These are phyloP conservation scores for Populus ilicifolia DNA, from an alignment of 345 rosid genomes.

Conservation along the genomic window DNA sequence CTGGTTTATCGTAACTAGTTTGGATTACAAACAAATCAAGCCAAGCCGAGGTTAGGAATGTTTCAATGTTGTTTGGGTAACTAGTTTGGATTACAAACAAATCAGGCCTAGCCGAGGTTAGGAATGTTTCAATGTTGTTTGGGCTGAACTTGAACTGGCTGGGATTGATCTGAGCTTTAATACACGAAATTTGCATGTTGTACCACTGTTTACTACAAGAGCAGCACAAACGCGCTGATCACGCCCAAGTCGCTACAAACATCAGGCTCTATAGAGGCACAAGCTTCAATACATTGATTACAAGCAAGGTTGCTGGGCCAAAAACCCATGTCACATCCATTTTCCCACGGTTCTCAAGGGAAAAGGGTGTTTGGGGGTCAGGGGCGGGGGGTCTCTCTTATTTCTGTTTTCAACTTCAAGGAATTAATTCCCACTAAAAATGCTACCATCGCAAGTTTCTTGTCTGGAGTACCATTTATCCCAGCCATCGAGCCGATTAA, in stretches of 20 bases:
- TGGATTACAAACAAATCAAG: not conserved
- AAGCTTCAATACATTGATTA: too few relatives aligned
- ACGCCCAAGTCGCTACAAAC: too few relatives aligned
- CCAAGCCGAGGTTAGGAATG: not conserved
- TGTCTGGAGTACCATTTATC: not conserved
- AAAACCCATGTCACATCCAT: not conserved
- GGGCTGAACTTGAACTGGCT: not conserved
- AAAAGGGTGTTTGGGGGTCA: not conserved
- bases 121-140: not conserved
- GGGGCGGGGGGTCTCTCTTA: not conserved
- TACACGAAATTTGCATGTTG: not conserved
- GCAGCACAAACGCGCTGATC: not conserved
- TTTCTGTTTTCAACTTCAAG: not conserved
- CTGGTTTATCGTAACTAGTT: not conserved
- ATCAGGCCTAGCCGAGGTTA: not conserved
- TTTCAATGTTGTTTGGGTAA: not conserved
- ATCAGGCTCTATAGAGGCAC: too few relatives aligned
- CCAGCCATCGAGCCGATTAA: not conserved
- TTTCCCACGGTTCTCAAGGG: not conserved
- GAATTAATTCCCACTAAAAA: not conserved
- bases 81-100: not conserved
- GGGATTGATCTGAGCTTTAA: not conserved
- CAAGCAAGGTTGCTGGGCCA: not conserved
- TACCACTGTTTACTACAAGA: not conserved
- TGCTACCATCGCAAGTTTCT: not conserved